A percentile compares a stretch with the other conserved stretches of the same genome.
Conservation (phyloP, 78 protist genomes). For the Isochrysis galbana region DNA sequence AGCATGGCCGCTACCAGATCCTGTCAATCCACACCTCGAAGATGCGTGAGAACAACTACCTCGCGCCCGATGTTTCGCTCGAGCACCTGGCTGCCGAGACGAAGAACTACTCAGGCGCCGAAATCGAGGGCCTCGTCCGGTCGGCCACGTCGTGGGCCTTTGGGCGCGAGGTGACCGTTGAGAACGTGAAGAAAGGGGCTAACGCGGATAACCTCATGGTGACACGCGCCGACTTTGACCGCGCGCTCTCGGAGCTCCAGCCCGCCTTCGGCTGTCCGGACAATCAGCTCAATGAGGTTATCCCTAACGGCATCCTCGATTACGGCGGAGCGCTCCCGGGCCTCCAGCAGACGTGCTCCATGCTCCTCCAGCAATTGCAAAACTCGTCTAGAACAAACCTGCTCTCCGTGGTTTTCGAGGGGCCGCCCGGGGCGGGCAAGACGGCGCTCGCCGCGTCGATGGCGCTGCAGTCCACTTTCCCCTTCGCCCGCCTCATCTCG, state of each 20-base stretch:
- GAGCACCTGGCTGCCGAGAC: constrained; percentile 78
- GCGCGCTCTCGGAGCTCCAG: constrained; percentile 64
- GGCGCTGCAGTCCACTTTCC: constrained; percentile 54
- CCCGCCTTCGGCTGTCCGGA: constrained; percentile 7
- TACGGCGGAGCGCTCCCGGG: constrained; percentile 39
- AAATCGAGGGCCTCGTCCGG: constrained; percentile 89
- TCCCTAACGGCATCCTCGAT: background rate
- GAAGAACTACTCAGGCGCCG: constrained; percentile 96
- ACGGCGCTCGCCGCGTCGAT: constrained; percentile 92
- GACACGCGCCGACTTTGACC: constrained; percentile 76
- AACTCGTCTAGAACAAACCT: constrained; percentile 71
- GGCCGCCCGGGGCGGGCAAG: constrained; percentile 81
- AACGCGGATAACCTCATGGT: background rate
- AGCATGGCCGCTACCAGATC: constrained; percentile 92
- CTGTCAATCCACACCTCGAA: constrained; percentile 88
- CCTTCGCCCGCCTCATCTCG: background rate
- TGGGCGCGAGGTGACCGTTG: background rate
- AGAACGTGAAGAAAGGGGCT: background rate
- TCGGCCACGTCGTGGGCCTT: constrained; percentile 78
- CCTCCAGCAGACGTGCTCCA: constrained; percentile 46
- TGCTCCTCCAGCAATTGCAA: constrained; percentile 69
- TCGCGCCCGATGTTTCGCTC: constrained; percentile 83
- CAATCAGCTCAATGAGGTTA: background rate
- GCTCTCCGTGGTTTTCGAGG: constrained; percentile 81
- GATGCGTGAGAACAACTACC: constrained; percentile 15